Evolutionary conservation across 176 grass and related monocot species (phyloP).

Genomic region (Oryza officinalis): DNA sequence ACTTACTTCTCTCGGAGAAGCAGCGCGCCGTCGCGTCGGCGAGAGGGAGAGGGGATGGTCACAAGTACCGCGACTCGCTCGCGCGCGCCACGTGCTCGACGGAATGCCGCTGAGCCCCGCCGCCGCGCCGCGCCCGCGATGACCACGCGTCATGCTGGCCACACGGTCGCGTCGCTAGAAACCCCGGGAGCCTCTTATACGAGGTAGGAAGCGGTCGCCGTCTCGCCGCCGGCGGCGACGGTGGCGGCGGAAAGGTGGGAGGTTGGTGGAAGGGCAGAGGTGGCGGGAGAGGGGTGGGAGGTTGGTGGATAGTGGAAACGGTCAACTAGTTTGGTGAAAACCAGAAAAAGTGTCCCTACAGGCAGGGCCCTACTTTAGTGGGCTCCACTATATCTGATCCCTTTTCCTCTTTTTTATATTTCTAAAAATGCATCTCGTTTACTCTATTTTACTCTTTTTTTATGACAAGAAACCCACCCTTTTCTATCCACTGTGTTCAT

Average conservation of each 20-base stretch:
- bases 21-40: not conserved
- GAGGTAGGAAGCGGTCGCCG: not conserved
- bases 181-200: rapidly evolving
- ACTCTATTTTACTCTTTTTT: not conserved
- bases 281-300: not conserved
- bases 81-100: constrained; percentile 17
- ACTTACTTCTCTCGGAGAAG: not conserved
- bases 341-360: not conserved
- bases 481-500: too few species aligned
- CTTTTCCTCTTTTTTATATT: not conserved
- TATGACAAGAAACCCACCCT: too few species aligned
- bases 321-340: not conserved
- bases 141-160: not conserved
- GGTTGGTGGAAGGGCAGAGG: not conserved
- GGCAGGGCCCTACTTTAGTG: not conserved
- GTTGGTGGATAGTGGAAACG: not conserved
- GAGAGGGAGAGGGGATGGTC: not conserved
- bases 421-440: not conserved
- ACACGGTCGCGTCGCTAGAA: not conserved
- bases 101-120: constrained; percentile 11
- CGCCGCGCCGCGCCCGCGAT: not conserved
- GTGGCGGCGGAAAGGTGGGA: not conserved
- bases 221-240: not conserved
- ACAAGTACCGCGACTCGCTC: not conserved
- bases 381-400: not conserved